Conservation (phyloP, 2,329 filamentous ascomycete genomes). For the Beauveria australis region DNA sequence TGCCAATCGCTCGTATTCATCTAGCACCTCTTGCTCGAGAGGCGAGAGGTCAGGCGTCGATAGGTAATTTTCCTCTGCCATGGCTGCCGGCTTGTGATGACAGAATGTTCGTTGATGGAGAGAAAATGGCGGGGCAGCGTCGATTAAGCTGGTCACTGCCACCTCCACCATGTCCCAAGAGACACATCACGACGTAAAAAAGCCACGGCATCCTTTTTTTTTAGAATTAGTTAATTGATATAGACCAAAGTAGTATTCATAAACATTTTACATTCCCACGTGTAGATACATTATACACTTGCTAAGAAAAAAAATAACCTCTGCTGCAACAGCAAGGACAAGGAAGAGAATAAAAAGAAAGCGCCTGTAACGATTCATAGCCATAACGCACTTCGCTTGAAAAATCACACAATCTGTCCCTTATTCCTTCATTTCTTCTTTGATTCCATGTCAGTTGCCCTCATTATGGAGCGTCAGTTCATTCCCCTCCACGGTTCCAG, state of each 20-base stretch:
- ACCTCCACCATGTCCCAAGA: background rate
- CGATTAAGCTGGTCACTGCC: background rate
- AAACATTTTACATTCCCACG: slow-evolving; percentile 6
- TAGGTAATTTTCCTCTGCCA: slow-evolving; percentile 20
- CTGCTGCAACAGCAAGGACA: slow-evolving; percentile 4
- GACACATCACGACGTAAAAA: background rate
- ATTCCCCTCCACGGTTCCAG: slow-evolving; percentile 21
- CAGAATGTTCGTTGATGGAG: background rate
- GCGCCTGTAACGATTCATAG: background rate
- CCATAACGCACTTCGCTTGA: slow-evolving; percentile 8
- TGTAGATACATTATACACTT: slow-evolving; percentile 12
- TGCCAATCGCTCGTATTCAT: slow-evolving; percentile 82
- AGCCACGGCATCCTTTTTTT: background rate
- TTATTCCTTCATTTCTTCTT: background rate
- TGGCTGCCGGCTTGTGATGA: background rate
- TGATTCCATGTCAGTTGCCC: slow-evolving; percentile 14
- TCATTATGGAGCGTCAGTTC: slow-evolving; percentile 28
- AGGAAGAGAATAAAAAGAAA: slow-evolving; percentile 10
- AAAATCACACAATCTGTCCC: slow-evolving; percentile 2
- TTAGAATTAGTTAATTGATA: background rate
- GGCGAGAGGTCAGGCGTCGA: slow-evolving; percentile 57
- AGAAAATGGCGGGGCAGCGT: background rate
- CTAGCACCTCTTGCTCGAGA: slow-evolving; percentile 86
- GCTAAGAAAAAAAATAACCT: slow-evolving; percentile 9
- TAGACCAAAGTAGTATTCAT: background rate